Evolutionary conservation across 352 stramenopile species (phyloP).

Genomic region (Salisapilia sapeloensis): DNA sequence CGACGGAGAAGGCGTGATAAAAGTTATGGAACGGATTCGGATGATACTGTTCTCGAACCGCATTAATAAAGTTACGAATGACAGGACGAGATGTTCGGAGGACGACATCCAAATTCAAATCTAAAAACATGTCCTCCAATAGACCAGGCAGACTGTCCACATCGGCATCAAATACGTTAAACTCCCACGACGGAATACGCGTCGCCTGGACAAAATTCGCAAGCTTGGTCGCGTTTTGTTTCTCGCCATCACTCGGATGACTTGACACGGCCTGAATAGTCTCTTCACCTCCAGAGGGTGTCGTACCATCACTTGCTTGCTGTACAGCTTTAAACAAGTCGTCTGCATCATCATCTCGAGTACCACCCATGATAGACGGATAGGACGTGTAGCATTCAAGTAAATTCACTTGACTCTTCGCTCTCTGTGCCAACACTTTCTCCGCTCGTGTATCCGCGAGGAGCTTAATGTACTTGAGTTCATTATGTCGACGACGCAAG

Average conservation of each 20-base stretch:
- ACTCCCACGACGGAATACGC: conserved; percentile 41
- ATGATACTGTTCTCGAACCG: conserved; percentile 71
- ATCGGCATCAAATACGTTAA: conserved; percentile 62
- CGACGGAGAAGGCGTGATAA: conserved; percentile 75
- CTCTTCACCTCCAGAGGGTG: too few species aligned
- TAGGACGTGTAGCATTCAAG: conserved; percentile 66
- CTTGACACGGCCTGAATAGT: neutral
- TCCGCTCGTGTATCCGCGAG: conserved; percentile 60
- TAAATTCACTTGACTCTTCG: conserved; percentile 59
- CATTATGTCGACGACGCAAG: conserved; percentile 56
- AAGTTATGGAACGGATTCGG: conserved; percentile 88
- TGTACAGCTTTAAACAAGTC: conserved; percentile 21
- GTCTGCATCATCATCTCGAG: conserved; percentile 28
- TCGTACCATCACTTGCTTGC: too few species aligned
- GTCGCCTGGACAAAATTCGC: conserved; percentile 3
- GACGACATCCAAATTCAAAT: conserved; percentile 50
- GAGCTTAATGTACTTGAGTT: conserved; percentile 83
- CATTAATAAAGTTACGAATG: conserved; percentile 65
- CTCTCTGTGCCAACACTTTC: conserved; percentile 47
- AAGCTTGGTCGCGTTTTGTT: conserved; percentile 1
- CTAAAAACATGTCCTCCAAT: conserved; percentile 58
- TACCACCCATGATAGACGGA: conserved; percentile 18
- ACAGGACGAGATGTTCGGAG: conserved; percentile 30
- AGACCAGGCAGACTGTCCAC: conserved; percentile 25
- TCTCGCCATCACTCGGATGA: neutral